These are phyloP conservation scores for Wickerhamomyces bovis DNA, from an alignment of 805 yeast species.

Conservation along the genomic window DNA sequence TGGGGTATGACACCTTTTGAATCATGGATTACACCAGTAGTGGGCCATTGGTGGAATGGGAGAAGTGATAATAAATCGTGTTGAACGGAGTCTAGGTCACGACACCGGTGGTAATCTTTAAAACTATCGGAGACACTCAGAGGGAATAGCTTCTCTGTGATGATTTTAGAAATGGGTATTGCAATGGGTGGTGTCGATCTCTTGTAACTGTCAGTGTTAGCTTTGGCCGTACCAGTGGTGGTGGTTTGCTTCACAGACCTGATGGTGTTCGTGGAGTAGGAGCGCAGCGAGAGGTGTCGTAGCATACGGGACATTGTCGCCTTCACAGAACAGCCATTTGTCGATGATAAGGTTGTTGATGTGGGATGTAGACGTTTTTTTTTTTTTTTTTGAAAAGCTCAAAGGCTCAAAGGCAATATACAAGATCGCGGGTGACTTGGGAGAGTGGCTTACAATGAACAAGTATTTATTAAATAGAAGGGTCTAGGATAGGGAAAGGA, in stretches of 20 bases:
- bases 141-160: conserved; percentile 49
- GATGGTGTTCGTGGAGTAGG: no score
- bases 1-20: conserved; percentile 4
- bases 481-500: no score
- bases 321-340: no score
- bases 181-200: conserved; percentile 65
- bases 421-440: no score
- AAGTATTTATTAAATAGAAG: no score
- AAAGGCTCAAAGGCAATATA: no score
- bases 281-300: no score
- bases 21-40: conserved; percentile 8
- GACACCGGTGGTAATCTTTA: conserved; percentile 39
- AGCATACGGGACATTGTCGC: no score
- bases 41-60: conserved; percentile 37
- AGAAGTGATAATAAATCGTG: conserved; percentile 37
- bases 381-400: no score
- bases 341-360: no score
- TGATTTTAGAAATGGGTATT: conserved; percentile 48
- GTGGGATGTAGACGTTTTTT: no score
- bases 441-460: no score
- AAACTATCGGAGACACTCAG: conserved; percentile 45
- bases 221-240: not conserved
- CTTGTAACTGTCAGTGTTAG: conserved; percentile 26
- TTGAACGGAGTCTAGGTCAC: conserved; percentile 39
- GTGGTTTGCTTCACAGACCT: not conserved